Base-by-base conservation (phyloP, 352 stramenopile species). In the Phytophthora fragariaefolia region DNA sequence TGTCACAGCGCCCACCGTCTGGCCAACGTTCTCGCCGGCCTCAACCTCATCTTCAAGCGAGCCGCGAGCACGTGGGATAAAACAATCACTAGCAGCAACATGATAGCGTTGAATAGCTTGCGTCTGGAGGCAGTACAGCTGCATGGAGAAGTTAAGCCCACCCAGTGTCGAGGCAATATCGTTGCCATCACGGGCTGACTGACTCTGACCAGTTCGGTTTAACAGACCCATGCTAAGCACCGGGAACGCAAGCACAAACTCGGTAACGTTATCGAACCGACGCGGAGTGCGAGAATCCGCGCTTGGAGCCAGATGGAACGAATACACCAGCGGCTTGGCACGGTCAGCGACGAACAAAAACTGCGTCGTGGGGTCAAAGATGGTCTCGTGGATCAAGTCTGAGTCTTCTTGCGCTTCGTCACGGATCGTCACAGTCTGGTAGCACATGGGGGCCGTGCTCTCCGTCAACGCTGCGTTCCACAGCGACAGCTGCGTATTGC, bases 31-130 rank as follows among this genome's bases (percentile, higher is more conserved):
- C 26, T 76, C 76, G 30, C 66, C 56, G 8, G 73, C 50, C 47
- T 80, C 69, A 10, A 85, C 48, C 36, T 85, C 77, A 9, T 84
- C 68, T 66, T 90, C 80, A 6, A 86, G 61, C 2, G 58, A 73
- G n/a, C 61, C 63, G 4, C 65, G 66, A 6, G 53, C 62, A 66
- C 58, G 17, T 51, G 82, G 80, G 4, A 85, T 32, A 52, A 83
- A 93, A 60, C 85, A 95, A 46, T 79, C 78, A 24, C 71, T 79
- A 18, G 85, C 79, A 8, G 62, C 63, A 3, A 95, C 85, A 26
- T 90, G 80, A 67, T 95, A 95, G 10, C 87, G 85, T 67, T 95
- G 87, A 63, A 95, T 95, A 18, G 87, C 87, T 18, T 93, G 82
- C 1, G 87, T 93, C 65, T 95, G 87, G 7, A 93, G 60, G 46